A percentile compares a stretch with the other conserved stretches of the same genome.
phyloP scores from a whole-genome alignment of 2,329 filamentous ascomycete genomes.

The Epichloe gansuensis region DNA sequence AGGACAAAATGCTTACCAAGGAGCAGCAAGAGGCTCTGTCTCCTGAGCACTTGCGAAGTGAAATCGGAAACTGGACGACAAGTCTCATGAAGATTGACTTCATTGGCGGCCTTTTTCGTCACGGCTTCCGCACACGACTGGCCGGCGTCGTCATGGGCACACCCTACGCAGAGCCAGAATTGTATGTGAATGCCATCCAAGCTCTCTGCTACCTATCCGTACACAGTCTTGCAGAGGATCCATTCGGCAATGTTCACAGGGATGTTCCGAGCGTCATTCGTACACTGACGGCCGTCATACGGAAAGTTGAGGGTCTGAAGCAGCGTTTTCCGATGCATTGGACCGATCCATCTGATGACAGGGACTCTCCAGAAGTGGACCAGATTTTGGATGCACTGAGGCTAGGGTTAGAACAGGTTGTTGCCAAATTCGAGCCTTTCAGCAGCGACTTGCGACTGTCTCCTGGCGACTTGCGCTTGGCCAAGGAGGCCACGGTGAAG shows the following conservation, averaged over 20 bases:
- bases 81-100: slow-evolving; percentile 33
- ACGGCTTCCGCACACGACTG: slow-evolving; percentile 53
- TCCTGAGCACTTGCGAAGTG: slow-evolving; percentile 33
- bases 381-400: slow-evolving; percentile 53
- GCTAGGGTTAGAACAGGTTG: slow-evolving; percentile 48
- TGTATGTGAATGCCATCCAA: slow-evolving; percentile 60
- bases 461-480: slow-evolving; percentile 57
- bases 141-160: slow-evolving; percentile 57
- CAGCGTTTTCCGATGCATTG: slow-evolving; percentile 51
- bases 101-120: slow-evolving; percentile 56
- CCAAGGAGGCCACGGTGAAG: slow-evolving; percentile 47
- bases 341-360: slow-evolving; percentile 56
- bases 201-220: slow-evolving; percentile 57
- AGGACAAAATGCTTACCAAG: slow-evolving; percentile 34
- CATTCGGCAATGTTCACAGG: slow-evolving; percentile 72
- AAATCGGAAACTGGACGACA: slow-evolving; percentile 35
- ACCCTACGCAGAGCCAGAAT: slow-evolving; percentile 55
- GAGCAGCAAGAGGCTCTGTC: slow-evolving; percentile 43
- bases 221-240: slow-evolving; percentile 66
- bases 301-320: slow-evolving; percentile 56
- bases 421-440: slow-evolving; percentile 64
- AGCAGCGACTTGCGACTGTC: slow-evolving; percentile 56
- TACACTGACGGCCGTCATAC: slow-evolving; percentile 55
- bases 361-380: slow-evolving; percentile 54
- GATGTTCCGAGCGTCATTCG: slow-evolving; percentile 66